Base-by-base conservation (phyloP, 2,329 filamentous ascomycete species). In the Dryadomyces quercivorus region DNA sequence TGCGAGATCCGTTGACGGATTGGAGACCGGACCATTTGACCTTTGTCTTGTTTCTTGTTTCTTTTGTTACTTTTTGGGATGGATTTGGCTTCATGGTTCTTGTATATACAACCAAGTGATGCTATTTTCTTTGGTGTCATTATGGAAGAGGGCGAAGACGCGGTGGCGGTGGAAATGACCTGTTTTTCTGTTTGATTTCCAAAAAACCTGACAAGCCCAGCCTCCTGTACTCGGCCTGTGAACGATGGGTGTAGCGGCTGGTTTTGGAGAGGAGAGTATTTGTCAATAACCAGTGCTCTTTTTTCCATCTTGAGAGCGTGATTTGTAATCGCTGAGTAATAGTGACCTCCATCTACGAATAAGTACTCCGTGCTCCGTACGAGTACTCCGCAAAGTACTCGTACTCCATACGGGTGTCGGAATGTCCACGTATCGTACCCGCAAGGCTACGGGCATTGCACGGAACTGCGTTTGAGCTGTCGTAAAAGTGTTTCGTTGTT, bases 41-140 rank as follows among this genome's bases (percentile, higher is more conserved):
- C n/a, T n/a, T 49, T 20, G 3, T 36, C 48, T 18, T 21, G 36
- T 16, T 10, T 50, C 38, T 38, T 22, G 16, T 21, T 42, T 50
- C 20, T 20, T 18, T 42, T 50, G 38, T 15, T 40, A 31, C 15
- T 9, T 48, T 34, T 31, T 51, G 38, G 21, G 38, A 15, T 51
- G 13, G 38, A 22, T 20, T 43, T 51, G 21, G 21, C 15, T 42
- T 18, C 38, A n/a, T 50, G 18, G 49, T 44, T 51, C 21, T 40
- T 40, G 36, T 51, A 51, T 42, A 43, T 51, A 50, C 48, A 50
- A 50, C 40, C 34, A 20, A 50, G 48, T 50, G 48, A 50, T 50
- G 38, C 18, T 26, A n/a, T 50, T 20, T 50, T 40, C 15, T 7
- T 40, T 16, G 36, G 36, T 40, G 36, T 40, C 36, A 40, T 40